These are phyloP conservation scores for Rosa multiflora DNA, from an alignment of 306 rosid species.

Conservation along the genomic window DNA sequence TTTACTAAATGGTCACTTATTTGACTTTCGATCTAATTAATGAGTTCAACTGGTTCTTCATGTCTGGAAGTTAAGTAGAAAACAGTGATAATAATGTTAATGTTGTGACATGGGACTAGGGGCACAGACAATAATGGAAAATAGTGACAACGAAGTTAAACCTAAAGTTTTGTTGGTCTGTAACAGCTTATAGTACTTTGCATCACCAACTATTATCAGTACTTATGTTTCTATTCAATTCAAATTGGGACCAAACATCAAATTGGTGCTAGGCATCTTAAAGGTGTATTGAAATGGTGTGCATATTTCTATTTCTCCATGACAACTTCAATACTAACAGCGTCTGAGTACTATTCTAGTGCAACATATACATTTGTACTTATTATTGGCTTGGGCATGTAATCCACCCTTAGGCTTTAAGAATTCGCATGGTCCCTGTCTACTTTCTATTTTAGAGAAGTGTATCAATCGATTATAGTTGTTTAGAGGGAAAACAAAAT, in stretches of 20 bases:
- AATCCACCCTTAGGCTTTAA: background rate
- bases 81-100: background rate
- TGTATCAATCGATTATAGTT: background rate
- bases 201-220: background rate
- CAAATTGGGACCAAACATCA: background rate
- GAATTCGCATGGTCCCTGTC: background rate
- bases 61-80: background rate
- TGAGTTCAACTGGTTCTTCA: background rate
- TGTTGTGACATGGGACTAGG: background rate
- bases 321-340: constrained; percentile 6
- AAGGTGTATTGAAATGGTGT: background rate
- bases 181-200: background rate
- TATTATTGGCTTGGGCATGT: background rate
- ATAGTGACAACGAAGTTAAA: background rate
- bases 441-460: background rate
- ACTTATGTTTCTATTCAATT: background rate
- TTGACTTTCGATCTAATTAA: background rate
- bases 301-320: background rate
- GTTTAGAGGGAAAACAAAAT: background rate
- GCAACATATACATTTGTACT: background rate
- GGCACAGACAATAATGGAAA: background rate
- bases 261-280: background rate
- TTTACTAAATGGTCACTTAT: background rate
- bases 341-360: background rate
- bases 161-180: background rate